phyloP scores from a whole-genome alignment of 2,329 filamentous ascomycete species.

The Neopestalotiopsis sp. region DNA sequence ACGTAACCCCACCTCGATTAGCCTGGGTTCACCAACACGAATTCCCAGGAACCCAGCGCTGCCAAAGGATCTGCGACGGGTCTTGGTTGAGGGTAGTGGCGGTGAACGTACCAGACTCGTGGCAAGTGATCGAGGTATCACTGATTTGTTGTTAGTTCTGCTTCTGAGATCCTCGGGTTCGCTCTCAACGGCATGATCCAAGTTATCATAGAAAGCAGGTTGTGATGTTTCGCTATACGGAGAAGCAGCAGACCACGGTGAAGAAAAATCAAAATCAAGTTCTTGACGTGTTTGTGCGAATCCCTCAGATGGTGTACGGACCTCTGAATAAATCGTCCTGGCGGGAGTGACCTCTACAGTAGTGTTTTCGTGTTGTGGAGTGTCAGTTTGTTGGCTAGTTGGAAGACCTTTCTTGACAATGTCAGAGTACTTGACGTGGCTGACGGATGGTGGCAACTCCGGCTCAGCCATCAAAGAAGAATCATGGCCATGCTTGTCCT shows the following conservation, averaged over 20 bases:
- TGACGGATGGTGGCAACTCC: neutral
- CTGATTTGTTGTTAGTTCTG: neutral
- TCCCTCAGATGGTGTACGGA: slow-evolving; percentile 9
- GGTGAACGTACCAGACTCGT: slow-evolving; percentile 15
- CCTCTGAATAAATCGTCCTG: neutral
- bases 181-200: slow-evolving; percentile 10
- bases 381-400: neutral
- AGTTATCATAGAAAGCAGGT: neutral
- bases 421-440: neutral
- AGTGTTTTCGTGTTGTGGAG: neutral
- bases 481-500: neutral
- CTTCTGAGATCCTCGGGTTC: neutral
- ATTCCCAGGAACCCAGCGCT: slow-evolving; percentile 37
- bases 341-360: neutral
- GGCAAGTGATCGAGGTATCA: neutral
- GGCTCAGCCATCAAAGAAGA: neutral
- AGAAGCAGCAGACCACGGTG: slow-evolving; percentile 15
- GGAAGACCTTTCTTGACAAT: neutral
- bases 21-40: slow-evolving; percentile 30
- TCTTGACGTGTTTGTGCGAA: slow-evolving; percentile 23
- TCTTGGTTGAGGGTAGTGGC: neutral
- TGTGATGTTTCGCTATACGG: slow-evolving; percentile 3
- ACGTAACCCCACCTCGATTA: slow-evolving; percentile 28
- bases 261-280: slow-evolving; percentile 20
- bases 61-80: slow-evolving; percentile 29